phyloP scores from a whole-genome alignment of 108 stramenopile genomes.

The Aureococcus anophagefferens region DNA sequence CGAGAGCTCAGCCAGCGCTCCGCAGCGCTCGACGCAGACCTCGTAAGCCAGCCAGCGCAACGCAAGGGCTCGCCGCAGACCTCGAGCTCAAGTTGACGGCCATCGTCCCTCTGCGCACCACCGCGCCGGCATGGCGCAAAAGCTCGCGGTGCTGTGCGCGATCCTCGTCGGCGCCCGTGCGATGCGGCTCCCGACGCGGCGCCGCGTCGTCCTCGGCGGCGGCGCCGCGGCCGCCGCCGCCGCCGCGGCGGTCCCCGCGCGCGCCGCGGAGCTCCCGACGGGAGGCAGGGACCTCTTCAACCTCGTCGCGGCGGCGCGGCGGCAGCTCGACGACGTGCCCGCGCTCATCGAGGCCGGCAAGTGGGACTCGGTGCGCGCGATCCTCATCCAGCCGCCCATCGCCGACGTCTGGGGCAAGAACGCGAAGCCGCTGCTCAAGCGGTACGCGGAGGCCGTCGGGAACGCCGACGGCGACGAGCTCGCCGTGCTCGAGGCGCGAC shows the following conservation, averaged over 20 bases:
- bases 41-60: no score
- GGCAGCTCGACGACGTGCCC: constrained; percentile 29
- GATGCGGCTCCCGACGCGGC: no score
- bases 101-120: no score
- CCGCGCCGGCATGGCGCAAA: no score
- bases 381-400: constrained; percentile 53
- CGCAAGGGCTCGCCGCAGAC: no score
- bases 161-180: no score
- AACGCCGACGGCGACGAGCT: constrained; percentile 64
- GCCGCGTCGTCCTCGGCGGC: no score
- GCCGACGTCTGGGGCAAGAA: constrained; percentile 45
- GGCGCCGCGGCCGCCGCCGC: no score
- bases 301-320: neutral
- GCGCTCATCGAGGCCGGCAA: constrained; percentile 57
- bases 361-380: constrained; percentile 65
- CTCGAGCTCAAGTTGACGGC: no score
- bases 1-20: no score
- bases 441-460: constrained; percentile 54
- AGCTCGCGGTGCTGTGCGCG: no score
- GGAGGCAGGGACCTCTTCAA: neutral
- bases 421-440: constrained; percentile 29
- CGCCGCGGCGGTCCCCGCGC: neutral
- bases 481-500: constrained; percentile 57
- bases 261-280: neutral
- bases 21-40: no score